Evolutionary conservation across 129 eudicot genomes (phyloP), one percentile per base, ranked within the genome.

Genomic region (Centella asiatica): DNA sequence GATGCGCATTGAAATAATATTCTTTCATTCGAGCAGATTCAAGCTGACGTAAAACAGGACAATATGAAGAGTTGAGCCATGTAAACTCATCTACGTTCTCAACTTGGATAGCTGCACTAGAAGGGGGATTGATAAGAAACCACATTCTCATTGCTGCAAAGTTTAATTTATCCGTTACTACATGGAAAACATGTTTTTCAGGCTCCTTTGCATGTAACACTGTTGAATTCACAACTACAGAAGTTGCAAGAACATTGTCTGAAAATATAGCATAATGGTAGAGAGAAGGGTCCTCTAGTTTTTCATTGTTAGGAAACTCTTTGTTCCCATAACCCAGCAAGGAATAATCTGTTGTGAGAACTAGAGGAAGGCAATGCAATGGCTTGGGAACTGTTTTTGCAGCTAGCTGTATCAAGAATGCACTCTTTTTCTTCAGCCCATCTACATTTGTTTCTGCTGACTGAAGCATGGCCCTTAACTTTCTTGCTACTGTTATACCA

Each of bases 81-180:
- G 81, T 78, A 73, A 87, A 93, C 45, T 80, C 95, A 61, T 93
- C 99, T 20, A 93, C 83, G 37, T 87, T 93, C 84, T 82, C 73
- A 44, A 93, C 96, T 63, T 93, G 81, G 60, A 93, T 70, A 11
- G 86, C 60, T 23, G 87, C 84, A 65, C 74, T 69, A 17, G 68
- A 69, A 1, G 99, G 99, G 69, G 89, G 83, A 69, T 93, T 93
- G 47, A 74, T 81, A 34, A 85, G 67, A 78, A 93, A 93, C 99
- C 99, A 93, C 99, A 93, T 93, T 79, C 76, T 93, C 99, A 87
- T 93, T 25, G 99, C 90, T 46, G 96, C 95, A 72, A 82, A 85
- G 72, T 93, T 93, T 65, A 93, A 69, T 68, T 85, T 93, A 71
- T 93, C 99, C 11, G 99, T 92, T n/a, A 93, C 99, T 51, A 93